Percentiles rank a stretch among this genome's conserved stretches.
phyloP scores from a whole-genome alignment of 2,329 filamentous ascomycete genomes.

The Arthrocladium fulminans region DNA sequence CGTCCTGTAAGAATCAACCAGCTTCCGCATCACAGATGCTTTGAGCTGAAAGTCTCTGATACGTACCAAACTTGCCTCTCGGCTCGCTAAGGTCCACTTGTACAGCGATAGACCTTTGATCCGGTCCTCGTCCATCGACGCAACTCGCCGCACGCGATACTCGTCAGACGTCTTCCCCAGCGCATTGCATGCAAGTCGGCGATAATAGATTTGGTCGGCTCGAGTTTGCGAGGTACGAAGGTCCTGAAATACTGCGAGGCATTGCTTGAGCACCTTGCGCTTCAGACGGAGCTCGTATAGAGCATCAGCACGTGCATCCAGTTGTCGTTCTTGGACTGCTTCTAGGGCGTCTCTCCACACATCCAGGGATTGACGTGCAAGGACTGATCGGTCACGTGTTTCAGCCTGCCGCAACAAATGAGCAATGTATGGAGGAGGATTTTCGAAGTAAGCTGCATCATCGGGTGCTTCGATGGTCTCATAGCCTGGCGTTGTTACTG shows the following conservation, averaged over 20 bases:
- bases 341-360: not conserved
- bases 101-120: constrained; percentile 7
- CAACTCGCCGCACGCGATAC: constrained; percentile 6
- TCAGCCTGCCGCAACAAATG: constrained; percentile 1
- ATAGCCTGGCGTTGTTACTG: not conserved
- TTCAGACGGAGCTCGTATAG: constrained; percentile 6
- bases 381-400: not conserved
- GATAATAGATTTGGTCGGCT: constrained; percentile 7
- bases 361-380: constrained; percentile 3
- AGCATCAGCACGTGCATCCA: constrained; percentile 2
- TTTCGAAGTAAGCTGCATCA: not conserved
- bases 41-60: constrained; percentile 5
- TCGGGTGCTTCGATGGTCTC: not conserved
- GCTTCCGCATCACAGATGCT: not conserved
- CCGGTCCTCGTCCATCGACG: constrained; percentile 7
- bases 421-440: not conserved
- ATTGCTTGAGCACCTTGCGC: constrained; percentile 10
- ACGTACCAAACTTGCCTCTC: constrained; percentile 2
- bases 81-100: constrained; percentile 8
- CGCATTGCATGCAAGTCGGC: constrained; percentile 3
- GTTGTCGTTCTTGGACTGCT: not conserved
- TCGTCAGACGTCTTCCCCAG: constrained; percentile 5
- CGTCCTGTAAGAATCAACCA: not conserved
- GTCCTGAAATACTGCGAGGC: constrained; percentile 5
- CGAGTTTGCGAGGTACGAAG: not conserved